Conservation (phyloP, 169 alveolate genomes). For the Plasmodium gonderi region DNA sequence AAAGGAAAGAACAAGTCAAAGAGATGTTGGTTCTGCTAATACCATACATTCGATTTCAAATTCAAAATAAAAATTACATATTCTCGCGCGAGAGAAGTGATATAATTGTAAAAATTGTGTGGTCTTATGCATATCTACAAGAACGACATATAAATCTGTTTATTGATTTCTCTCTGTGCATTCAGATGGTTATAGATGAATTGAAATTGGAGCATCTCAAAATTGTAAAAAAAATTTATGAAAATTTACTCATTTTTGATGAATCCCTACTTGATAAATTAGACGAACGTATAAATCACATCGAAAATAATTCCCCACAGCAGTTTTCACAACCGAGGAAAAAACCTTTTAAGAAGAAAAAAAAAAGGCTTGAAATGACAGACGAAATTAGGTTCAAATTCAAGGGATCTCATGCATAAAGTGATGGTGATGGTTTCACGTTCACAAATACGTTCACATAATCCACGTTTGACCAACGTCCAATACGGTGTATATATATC, state of each 20-base stretch:
- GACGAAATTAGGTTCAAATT: constrained; percentile 19
- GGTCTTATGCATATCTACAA: constrained; percentile 58
- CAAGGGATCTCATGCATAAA: background rate
- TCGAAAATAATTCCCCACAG: constrained; percentile 23
- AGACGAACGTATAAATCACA: constrained; percentile 17
- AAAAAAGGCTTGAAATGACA: constrained; percentile 30
- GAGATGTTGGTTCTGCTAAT: constrained; percentile 23
- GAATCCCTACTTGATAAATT: constrained; percentile 34
- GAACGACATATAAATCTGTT: constrained; percentile 29
- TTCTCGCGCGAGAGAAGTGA: constrained; percentile 31
- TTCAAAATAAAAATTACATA: constrained; percentile 36
- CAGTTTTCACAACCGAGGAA: constrained; percentile 56
- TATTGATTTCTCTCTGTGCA: constrained; percentile 40
- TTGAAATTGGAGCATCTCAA: constrained; percentile 18
- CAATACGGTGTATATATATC: too few species aligned
- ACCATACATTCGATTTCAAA: constrained; percentile 31
- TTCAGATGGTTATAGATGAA: constrained; percentile 9
- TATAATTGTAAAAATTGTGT: constrained; percentile 27
- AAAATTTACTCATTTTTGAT: constrained; percentile 31
- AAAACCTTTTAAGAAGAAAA: constrained; percentile 53
- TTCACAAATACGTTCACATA: background rate
- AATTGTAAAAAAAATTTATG: constrained; percentile 40
- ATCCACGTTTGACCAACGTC: background rate
- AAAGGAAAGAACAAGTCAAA: background rate
- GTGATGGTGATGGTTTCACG: background rate